Percentiles rank a stretch among this genome's conserved stretches.
phyloP scores from a whole-genome alignment of 2,329 filamentous ascomycete genomes.

The Neofusicoccum sp. region DNA sequence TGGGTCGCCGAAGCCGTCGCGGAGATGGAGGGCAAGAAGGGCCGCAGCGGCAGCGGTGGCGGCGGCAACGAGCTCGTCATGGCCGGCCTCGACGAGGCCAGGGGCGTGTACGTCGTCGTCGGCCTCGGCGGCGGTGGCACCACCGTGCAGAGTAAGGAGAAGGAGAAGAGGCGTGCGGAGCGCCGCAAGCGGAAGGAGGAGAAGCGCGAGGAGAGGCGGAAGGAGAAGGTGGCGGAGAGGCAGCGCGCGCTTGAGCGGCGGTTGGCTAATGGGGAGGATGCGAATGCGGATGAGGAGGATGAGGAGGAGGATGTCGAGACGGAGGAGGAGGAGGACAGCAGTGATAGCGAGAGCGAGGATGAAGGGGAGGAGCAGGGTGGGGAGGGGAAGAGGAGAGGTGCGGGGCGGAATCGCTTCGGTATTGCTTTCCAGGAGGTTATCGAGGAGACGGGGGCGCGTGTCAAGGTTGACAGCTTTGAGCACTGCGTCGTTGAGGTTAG shows the following conservation, averaged over 20 bases:
- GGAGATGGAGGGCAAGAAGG: conserved; percentile 69
- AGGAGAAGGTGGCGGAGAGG: conserved; percentile 61
- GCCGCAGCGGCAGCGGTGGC: conserved; percentile 54
- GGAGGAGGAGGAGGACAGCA: conserved; percentile 56
- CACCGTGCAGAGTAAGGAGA: conserved; percentile 51
- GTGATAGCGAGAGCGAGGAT: conserved; percentile 65
- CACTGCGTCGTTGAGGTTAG: conserved; percentile 97
- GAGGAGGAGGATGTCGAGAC: conserved; percentile 47
- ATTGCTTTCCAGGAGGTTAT: conserved; percentile 95
- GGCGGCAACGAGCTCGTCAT: conserved; percentile 81
- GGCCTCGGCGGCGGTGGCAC: conserved; percentile 86
- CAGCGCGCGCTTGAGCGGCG: conserved; percentile 40
- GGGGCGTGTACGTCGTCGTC: conserved; percentile 88
- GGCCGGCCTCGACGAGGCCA: conserved; percentile 80
- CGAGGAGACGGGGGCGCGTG: conserved; percentile 81
- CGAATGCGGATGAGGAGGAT: conserved; percentile 55
- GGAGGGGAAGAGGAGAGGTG: conserved; percentile 60
- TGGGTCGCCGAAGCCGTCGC: conserved; percentile 93
- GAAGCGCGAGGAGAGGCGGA: conserved; percentile 53
- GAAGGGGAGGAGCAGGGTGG: conserved; percentile 56
- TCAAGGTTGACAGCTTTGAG: conserved; percentile 94
- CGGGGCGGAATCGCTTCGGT: conserved; percentile 85
- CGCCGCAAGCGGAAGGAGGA: conserved; percentile 56
- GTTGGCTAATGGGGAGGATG: conserved; percentile 58
- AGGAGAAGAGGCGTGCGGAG: conserved; percentile 66